Percentiles rank a stretch among this genome's conserved stretches.
Evolutionary conservation across 306 rosid genomes (phyloP).

Genomic region (Mimosa pudica): DNA sequence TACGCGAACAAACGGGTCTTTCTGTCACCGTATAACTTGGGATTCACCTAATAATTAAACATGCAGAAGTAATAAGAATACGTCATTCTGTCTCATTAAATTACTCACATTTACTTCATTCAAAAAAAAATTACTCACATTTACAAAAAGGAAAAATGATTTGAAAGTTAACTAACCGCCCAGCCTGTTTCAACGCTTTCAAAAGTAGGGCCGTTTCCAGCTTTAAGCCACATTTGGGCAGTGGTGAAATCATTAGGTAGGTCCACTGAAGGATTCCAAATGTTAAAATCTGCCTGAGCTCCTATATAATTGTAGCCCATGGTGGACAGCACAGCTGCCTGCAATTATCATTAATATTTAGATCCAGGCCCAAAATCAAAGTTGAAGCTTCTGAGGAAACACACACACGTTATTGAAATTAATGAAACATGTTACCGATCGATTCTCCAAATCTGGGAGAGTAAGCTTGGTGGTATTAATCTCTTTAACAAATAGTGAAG

Average conservation of each 20-base stretch:
- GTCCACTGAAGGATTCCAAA: slow-evolving; percentile 64
- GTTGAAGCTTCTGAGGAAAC: neutral
- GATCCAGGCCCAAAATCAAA: neutral
- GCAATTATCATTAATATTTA: neutral
- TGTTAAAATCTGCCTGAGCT: slow-evolving; percentile 58
- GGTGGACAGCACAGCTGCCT: slow-evolving; percentile 51
- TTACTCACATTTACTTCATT: neutral
- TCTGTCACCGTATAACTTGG: slow-evolving; percentile 55
- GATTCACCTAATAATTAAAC: slow-evolving; percentile 52
- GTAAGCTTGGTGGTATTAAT: neutral
- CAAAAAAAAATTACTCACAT: neutral
- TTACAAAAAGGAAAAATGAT: neutral
- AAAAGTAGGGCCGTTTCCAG: slow-evolving; percentile 40
- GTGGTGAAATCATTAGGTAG: slow-evolving; percentile 55
- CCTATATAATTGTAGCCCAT: slow-evolving; percentile 57
- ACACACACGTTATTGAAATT: neutral
- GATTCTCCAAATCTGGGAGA: slow-evolving; percentile 28
- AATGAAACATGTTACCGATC: slow-evolving; percentile 41
- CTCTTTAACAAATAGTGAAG: neutral
- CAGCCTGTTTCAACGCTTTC: slow-evolving; percentile 76
- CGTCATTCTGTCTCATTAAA: neutral
- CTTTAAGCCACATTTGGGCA: slow-evolving; percentile 62
- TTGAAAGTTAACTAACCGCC: slow-evolving; percentile 42
- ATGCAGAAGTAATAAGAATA: neutral
- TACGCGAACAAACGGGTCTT: slow-evolving; percentile 39